A percentile compares a stretch with the other conserved stretches of the same genome.
Conservation (phyloP, 495 filamentous ascomycete species). For the Baudoinia panamericana region DNA sequence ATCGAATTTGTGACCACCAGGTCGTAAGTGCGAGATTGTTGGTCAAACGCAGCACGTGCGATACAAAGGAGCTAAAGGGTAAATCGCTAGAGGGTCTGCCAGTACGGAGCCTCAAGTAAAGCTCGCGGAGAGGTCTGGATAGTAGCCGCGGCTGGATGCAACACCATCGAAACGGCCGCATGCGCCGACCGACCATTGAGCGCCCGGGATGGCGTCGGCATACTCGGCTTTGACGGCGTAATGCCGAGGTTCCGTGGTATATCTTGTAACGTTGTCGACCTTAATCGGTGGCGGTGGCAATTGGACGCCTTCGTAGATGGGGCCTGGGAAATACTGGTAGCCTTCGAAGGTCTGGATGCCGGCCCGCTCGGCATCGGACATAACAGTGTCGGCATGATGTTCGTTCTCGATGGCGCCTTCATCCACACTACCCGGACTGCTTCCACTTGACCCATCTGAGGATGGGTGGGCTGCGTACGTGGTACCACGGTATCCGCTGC, state of each 20-base stretch:
- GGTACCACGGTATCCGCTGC: slow-evolving; percentile 21
- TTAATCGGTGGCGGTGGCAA: slow-evolving; percentile 12
- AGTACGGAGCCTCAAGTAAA: too few species aligned
- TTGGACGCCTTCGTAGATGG: slow-evolving; percentile 23
- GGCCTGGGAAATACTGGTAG: slow-evolving; percentile 27
- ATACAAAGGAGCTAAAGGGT: neutral
- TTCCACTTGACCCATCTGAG: slow-evolving; percentile 27
- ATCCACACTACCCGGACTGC: slow-evolving; percentile 27
- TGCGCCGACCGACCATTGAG: slow-evolving; percentile 21
- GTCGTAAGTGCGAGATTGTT: too few species aligned
- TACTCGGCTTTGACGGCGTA: slow-evolving; percentile 27
- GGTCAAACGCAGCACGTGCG: slow-evolving; percentile 4
- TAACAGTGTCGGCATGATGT: slow-evolving; percentile 20
- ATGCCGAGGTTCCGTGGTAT: slow-evolving; percentile 11
- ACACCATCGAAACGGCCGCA: slow-evolving; percentile 27
- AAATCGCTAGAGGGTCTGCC: too few species aligned
- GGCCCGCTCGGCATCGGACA: slow-evolving; percentile 24
- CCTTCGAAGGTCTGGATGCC: slow-evolving; percentile 20
- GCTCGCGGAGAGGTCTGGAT: slow-evolving; percentile 17
- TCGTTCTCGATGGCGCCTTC: slow-evolving; percentile 19
- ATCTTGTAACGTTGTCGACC: slow-evolving; percentile 9
- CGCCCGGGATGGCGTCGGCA: slow-evolving; percentile 14
- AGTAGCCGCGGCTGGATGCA: slow-evolving; percentile 24
- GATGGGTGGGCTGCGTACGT: slow-evolving; percentile 20
- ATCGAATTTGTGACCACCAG: too few species aligned